Evolutionary conservation across 345 rosid species (phyloP).

Genomic region (Citrus australasica): DNA sequence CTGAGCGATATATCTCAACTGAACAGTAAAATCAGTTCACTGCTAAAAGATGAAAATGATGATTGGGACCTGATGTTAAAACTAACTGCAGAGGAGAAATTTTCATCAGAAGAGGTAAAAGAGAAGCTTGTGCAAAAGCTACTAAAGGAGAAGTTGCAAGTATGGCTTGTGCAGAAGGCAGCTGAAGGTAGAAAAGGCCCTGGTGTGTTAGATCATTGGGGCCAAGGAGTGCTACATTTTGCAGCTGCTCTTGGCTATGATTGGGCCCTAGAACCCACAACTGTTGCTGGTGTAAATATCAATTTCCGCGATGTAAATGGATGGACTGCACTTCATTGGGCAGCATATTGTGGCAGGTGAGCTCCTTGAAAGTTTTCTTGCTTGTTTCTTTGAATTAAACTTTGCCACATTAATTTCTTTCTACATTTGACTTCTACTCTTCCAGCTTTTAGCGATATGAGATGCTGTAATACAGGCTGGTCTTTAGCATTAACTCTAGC

Average conservation of each 20-base stretch:
- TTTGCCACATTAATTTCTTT: neutral
- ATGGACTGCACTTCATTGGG: constrained; percentile 99
- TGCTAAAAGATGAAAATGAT: constrained; percentile 59
- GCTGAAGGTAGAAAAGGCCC: constrained; percentile 93
- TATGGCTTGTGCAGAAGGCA: constrained; percentile 84
- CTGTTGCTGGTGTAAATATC: constrained; percentile 76
- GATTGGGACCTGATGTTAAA: constrained; percentile 56
- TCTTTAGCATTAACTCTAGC: neutral
- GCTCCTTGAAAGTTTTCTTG: constrained; percentile 12
- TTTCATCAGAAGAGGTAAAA: constrained; percentile 30
- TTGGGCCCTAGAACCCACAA: constrained; percentile 89
- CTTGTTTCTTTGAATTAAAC: neutral
- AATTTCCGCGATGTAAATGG: constrained; percentile 91
- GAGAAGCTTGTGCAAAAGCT: constrained; percentile 37
- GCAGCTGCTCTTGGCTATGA: constrained; percentile 96
- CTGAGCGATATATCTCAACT: constrained; percentile 40
- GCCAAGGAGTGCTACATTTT: constrained; percentile 91
- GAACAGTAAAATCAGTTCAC: constrained; percentile 53
- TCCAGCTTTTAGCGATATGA: neutral
- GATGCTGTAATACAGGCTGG: neutral
- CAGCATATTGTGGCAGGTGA: constrained; percentile 92
- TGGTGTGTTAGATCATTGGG: constrained; percentile 70
- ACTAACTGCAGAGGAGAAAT: constrained; percentile 30
- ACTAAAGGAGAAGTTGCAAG: constrained; percentile 69
- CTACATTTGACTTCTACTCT: too few relatives aligned